Evolutionary conservation across 805 yeast genomes (phyloP).

Genomic region (Ogataea nonfermentans): DNA sequence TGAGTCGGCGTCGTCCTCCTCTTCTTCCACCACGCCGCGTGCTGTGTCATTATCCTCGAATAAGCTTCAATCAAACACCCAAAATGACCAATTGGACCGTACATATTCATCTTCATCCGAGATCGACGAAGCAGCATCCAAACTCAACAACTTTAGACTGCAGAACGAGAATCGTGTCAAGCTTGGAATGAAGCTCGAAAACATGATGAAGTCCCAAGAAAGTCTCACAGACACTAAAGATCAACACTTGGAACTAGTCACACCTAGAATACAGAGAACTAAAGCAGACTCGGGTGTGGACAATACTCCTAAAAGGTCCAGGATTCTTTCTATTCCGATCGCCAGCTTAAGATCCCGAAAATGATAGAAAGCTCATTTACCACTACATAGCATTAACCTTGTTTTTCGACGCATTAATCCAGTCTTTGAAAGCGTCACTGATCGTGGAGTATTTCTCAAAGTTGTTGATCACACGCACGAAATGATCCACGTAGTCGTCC

Average conservation of each 20-base stretch:
- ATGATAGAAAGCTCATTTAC: slow-evolving; percentile 1
- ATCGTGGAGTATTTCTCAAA: slow-evolving; percentile 35
- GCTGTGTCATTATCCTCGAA: slow-evolving; percentile 1
- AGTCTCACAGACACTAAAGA: slow-evolving; percentile 13
- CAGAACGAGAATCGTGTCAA: slow-evolving; percentile 31
- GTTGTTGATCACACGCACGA: slow-evolving; percentile 34
- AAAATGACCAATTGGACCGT: slow-evolving; percentile 3
- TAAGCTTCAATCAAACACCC: slow-evolving; percentile 1
- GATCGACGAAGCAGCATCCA: slow-evolving; percentile 29
- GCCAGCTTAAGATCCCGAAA: slow-evolving; percentile 28
- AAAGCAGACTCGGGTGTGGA: slow-evolving; percentile 2
- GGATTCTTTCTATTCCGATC: slow-evolving; percentile 33
- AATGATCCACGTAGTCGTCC: slow-evolving; percentile 32
- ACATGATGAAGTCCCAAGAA: slow-evolving; percentile 27
- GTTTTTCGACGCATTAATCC: slow-evolving; percentile 27
- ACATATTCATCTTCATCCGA: slow-evolving; percentile 19
- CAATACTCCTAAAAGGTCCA: slow-evolving; percentile 17
- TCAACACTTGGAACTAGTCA: background rate
- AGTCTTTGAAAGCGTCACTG: slow-evolving; percentile 37
- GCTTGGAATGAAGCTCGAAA: slow-evolving; percentile 29
- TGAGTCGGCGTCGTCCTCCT: slow-evolving; percentile 7
- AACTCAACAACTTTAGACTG: slow-evolving; percentile 28
- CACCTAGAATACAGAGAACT: slow-evolving; percentile 1
- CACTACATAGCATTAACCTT: slow-evolving; percentile 6
- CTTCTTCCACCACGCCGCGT: slow-evolving; percentile 4